Conservation (phyloP, 2,329 filamentous ascomycete genomes). For the Fusarium anguioides region DNA sequence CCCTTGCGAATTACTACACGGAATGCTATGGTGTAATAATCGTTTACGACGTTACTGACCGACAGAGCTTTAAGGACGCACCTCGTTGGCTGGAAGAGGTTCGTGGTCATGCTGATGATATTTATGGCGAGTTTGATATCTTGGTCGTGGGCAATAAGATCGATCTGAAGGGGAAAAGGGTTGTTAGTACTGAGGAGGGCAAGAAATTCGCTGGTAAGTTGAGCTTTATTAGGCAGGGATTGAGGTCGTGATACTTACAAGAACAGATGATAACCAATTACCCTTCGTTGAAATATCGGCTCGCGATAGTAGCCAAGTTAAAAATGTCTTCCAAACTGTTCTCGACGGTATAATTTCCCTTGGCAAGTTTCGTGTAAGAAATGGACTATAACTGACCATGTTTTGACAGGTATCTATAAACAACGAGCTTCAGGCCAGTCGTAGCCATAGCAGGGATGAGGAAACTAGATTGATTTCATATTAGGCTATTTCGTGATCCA, state of each 20-base stretch:
- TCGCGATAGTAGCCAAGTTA: neutral
- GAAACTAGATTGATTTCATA: too few species aligned
- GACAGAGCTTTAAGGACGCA: neutral
- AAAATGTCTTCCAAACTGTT: neutral
- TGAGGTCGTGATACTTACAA: accelerated
- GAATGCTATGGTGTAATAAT: neutral
- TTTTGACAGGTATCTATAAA: neutral
- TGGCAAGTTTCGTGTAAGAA: accelerated
- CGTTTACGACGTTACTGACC: constrained; percentile 1
- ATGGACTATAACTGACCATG: accelerated
- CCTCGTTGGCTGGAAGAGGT: neutral
- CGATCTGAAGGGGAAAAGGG: neutral
- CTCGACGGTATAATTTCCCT: neutral
- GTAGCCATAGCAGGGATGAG: too few species aligned
- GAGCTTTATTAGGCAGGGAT: accelerated
- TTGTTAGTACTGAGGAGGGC: neutral
- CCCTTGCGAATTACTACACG: neutral
- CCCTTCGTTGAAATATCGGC: constrained; percentile 5
- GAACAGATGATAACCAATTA: neutral
- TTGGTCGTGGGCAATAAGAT: constrained; percentile 13
- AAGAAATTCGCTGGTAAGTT: constrained; percentile 12
- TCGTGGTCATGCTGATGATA: neutral
- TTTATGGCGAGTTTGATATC: neutral
- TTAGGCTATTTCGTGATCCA: too few species aligned
- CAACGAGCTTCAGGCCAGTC: neutral